A percentile compares a stretch with the other conserved stretches of the same genome.
These are phyloP conservation scores for Penicillium verhagenii DNA, from an alignment of 495 filamentous ascomycete species.

Conservation along the genomic window DNA sequence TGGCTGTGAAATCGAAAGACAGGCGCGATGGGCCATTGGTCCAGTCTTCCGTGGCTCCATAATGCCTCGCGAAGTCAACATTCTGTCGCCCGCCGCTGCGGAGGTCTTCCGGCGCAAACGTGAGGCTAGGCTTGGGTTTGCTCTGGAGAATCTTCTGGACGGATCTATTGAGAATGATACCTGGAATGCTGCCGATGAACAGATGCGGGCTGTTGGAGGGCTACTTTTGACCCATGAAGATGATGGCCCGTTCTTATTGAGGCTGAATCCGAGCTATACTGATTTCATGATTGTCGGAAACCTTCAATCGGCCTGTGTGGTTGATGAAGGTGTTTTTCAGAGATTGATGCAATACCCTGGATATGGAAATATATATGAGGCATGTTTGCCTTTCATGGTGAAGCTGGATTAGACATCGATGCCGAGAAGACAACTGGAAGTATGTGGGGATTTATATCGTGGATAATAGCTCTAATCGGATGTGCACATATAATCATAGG, in stretches of 20 bases:
- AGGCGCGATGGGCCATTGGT: constrained; percentile 25
- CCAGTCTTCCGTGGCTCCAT: constrained; percentile 23
- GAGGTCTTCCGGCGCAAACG: constrained; percentile 41
- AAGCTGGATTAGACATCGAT: constrained; percentile 25
- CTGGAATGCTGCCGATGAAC: constrained; percentile 25
- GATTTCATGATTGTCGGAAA: constrained; percentile 42
- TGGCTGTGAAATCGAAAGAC: constrained; percentile 32
- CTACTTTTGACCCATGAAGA: constrained; percentile 33
- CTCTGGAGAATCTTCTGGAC: constrained; percentile 31
- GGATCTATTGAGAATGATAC: constrained; percentile 26
- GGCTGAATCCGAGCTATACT: constrained; percentile 28
- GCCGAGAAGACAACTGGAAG: too few species aligned
- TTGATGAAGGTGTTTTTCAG: constrained; percentile 37
- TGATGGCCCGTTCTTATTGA: constrained; percentile 39
- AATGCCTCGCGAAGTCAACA: constrained; percentile 36
- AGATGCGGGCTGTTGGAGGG: constrained; percentile 25
- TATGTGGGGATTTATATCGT: too few species aligned
- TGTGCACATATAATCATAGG: too few species aligned
- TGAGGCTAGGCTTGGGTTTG: constrained; percentile 34
- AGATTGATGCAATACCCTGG: constrained; percentile 28
- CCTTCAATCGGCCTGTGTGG: constrained; percentile 32
- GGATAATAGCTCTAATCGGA: too few species aligned
- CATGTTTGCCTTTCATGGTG: constrained; percentile 37
- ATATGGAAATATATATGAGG: constrained; percentile 36
- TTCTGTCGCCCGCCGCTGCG: constrained; percentile 38